Evolutionary conservation across 441 rosid genomes (phyloP), one percentile per base, ranked within the genome.

Genomic region (Populus hybrid): DNA sequence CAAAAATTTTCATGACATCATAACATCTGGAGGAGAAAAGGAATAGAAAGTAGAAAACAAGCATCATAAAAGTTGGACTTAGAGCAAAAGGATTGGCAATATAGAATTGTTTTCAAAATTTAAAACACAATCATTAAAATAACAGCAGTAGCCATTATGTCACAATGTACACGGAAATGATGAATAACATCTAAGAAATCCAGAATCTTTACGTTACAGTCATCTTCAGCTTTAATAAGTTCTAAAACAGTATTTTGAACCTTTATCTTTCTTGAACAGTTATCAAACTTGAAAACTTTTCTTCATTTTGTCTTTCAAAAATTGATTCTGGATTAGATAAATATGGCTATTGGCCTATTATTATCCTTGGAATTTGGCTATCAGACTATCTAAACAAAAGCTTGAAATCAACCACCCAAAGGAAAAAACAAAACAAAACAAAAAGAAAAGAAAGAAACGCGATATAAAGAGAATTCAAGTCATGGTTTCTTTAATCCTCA

Each of bases 401-500:
- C 59, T 50, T 50, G n/a, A 50, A 16, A 50, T 16, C 59, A 54
- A 54, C 21, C 61, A 18, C 9, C 61, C 57, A 0, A 16, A 50
- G 57, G 57, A 18, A 6, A 28, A 30, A 14, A 24, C 21, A 6
- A 46, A 72, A 11, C 6, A 71, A 7, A 40, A 71, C 12, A 16
- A 6, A 11, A 21, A 2, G 9, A 50, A 12, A 1, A n/a, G 18
- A 12, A 50, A 50, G 20, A 50, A 50, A 18, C 1, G n/a, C n/a
- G n/a, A 16, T 16, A 50, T 50, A 50, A 16, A 50, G 59, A 50
- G 8, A 50, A 50, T 50, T 5, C 35, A 16, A 6, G 3, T 20
- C 42, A 28, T 11, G 2, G n/a, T 32, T 36, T 36, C 35, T 18
- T 28, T 69, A 38, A 38, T 57, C 34, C 73, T 83, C 57, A 90